Conservation (phyloP, 768 basidiomycete genomes). For the Inosperma sp. region DNA sequence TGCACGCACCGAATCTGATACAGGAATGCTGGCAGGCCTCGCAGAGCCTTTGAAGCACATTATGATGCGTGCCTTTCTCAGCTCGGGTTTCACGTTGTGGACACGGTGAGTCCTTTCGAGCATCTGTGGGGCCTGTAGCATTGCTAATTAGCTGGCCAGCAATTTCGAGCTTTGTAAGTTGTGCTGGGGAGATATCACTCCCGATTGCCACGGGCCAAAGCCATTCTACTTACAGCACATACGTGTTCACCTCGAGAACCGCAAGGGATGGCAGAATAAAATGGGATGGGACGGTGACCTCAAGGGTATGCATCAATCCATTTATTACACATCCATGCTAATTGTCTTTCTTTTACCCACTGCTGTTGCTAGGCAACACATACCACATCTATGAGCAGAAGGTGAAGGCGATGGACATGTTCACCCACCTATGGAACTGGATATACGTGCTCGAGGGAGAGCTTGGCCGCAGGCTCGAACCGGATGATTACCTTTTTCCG, state of each 20-base stretch:
- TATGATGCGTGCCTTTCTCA: slow-evolving; percentile 27
- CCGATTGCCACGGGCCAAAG: slow-evolving; percentile 16
- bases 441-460: slow-evolving; percentile 15
- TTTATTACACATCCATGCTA: too few relatives aligned
- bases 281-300: slow-evolving; percentile 5
- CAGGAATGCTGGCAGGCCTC: not conserved
- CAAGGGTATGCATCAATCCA: not conserved
- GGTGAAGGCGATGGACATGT: slow-evolving; percentile 18
- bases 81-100: slow-evolving; percentile 28
- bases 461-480: slow-evolving; percentile 16
- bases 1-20: not conserved
- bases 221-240: slow-evolving; percentile 3
- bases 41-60: slow-evolving; percentile 21
- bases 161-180: slow-evolving; percentile 28
- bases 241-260: slow-evolving; percentile 2
- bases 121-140: not conserved
- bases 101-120: slow-evolving; percentile 20
- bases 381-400: slow-evolving; percentile 15
- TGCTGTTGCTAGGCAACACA: slow-evolving; percentile 6
- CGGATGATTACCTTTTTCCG: slow-evolving; percentile 33
- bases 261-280: slow-evolving; percentile 8
- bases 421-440: slow-evolving; percentile 16
- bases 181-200: slow-evolving; percentile 18
- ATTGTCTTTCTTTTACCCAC: too few relatives aligned
- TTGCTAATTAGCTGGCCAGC: not conserved